phyloP scores from a whole-genome alignment of 805 yeast species.

The Saccharomycopsis fodiens region DNA sequence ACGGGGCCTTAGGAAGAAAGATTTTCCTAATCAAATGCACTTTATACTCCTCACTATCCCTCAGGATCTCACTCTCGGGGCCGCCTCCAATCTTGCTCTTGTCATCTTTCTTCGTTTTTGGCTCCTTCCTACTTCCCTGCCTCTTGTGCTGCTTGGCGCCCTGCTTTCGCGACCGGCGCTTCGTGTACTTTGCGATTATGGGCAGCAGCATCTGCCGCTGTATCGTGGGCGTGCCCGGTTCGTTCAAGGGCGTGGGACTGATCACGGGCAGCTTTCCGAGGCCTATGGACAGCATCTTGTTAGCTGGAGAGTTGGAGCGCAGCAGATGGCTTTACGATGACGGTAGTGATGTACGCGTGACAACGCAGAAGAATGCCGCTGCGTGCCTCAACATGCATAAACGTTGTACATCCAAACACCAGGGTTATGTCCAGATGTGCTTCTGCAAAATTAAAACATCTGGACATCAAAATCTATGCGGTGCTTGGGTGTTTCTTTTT shows the following conservation, averaged over 20 bases:
- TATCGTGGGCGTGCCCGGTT: background rate
- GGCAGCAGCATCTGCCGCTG: conserved; percentile 7
- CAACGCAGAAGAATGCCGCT: too few species aligned
- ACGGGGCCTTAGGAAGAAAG: conserved; percentile 23
- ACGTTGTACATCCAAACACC: too few species aligned
- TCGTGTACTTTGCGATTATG: conserved; percentile 11
- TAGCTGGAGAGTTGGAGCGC: too few species aligned
- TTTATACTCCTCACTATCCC: conserved; percentile 25
- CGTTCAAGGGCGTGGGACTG: conserved; percentile 19
- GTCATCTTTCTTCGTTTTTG: conserved; percentile 1
- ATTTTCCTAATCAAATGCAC: conserved; percentile 24
- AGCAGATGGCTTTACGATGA: too few species aligned
- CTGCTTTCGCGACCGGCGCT: conserved; percentile 5
- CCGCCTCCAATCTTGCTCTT: background rate
- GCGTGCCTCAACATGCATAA: too few species aligned
- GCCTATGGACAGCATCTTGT: conserved; percentile 19
- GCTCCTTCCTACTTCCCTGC: conserved; percentile 3
- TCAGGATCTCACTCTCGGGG: conserved; percentile 7
- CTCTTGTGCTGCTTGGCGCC: conserved; percentile 1
- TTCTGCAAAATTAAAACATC: too few species aligned
- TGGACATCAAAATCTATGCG: too few species aligned
- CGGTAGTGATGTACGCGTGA: too few species aligned
- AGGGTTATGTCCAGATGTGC: too few species aligned
- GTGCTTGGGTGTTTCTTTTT: too few species aligned
- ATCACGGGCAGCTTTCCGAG: conserved; percentile 20